phyloP scores from a whole-genome alignment of 1,284 basidiomycete species.

The Puccinia brachypodii region DNA sequence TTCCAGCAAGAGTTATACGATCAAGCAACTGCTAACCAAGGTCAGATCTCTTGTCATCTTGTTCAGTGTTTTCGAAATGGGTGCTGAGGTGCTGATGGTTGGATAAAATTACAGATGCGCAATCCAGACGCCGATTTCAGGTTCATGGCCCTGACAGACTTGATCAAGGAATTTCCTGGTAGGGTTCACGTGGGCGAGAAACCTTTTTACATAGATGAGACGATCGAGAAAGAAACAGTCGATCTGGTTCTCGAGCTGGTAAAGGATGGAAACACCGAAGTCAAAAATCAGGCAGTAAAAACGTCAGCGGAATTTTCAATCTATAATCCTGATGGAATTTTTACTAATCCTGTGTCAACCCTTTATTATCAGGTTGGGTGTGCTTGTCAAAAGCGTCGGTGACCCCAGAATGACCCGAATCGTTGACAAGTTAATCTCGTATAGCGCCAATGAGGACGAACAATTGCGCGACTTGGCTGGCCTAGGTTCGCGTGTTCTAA shows the following conservation, averaged over 20 bases:
- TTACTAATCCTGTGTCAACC: neutral
- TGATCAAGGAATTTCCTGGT: conserved; percentile 75
- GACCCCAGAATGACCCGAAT: conserved; percentile 78
- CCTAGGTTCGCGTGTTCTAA: conserved; percentile 68
- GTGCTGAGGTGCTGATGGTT: neutral
- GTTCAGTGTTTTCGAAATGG: neutral
- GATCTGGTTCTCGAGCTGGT: conserved; percentile 77
- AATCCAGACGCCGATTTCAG: conserved; percentile 63
- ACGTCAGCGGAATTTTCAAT: conserved; percentile 64
- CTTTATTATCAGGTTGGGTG: conserved; percentile 66
- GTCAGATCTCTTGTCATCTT: neutral
- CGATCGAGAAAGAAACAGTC: conserved; percentile 74
- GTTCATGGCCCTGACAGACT: conserved; percentile 90
- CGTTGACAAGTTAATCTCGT: conserved; percentile 78
- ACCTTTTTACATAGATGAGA: conserved; percentile 53
- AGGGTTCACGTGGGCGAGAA: conserved; percentile 69
- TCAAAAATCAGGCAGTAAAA: conserved; percentile 95
- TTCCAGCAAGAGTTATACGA: conserved; percentile 13
- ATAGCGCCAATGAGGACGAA: conserved; percentile 79
- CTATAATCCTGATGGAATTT: neutral
- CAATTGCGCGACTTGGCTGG: conserved; percentile 89
- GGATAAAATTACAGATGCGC: conserved; percentile 50
- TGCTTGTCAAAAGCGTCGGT: conserved; percentile 80
- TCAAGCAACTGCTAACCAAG: conserved; percentile 28
- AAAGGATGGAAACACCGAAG: conserved; percentile 92